Base-by-base conservation (phyloP, 257 asterid species). In the Capsicum baccatum region DNA sequence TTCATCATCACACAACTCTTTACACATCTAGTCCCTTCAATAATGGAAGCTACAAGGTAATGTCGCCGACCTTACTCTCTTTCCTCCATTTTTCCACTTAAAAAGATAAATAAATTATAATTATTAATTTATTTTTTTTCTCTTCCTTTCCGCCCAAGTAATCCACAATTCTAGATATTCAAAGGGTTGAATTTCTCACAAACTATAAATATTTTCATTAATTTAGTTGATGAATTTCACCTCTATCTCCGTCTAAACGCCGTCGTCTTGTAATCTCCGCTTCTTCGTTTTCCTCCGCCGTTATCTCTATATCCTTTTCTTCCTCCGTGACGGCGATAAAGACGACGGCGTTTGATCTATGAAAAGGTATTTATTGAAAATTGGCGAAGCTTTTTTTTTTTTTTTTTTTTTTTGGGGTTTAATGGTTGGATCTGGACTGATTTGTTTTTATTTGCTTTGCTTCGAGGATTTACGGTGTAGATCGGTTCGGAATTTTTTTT, bases 331-430 rank as follows among this genome's bases (percentile, higher is more conserved):
- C 80, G 80, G 50, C 73, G 71, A 26, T 12, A 16, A 63, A 60
- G 84, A 71, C 85, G 89, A 63, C 85, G 85, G 59, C 87, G 89
- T 58, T 83, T 50, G 67, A 79, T 79, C 52, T 54, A 79, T 64
- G 82, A 84, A 57, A 39, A 86, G 58, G 79, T 16, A 21, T 13
- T 50, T 70, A 86, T 85, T 83, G 71, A 69, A 79, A 39, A 11
- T 35, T 42, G 52, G 26, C n/a, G 4, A 17, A 50, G 47, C 17
- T 9, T 1, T 60, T 42, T 47, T 44, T 52, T 42, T 47, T 44
- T 52, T 9, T 47, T 15, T 35, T 54, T 81, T 21, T 21, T 21
- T 21, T 21, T 21, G 21, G 21, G 10, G 21, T 16, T 39, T 8
- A 37, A 48, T 26, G 52, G 3, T 78, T 78, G 42, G 81, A 78